Evolutionary conservation across 345 rosid species (phyloP).

Genomic region (Sisymbrium altissimum): DNA sequence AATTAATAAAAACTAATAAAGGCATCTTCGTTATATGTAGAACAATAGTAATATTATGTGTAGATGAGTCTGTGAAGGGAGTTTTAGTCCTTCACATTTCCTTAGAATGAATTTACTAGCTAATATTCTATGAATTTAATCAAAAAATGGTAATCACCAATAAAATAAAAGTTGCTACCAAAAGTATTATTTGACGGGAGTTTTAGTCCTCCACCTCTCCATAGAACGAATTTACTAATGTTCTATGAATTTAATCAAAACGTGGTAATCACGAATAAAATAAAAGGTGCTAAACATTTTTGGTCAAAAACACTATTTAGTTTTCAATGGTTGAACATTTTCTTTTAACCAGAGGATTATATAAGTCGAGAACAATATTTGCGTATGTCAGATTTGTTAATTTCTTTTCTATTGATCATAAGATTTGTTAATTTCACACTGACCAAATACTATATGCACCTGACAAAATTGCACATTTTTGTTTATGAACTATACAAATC

Average conservation of each 20-base stretch:
- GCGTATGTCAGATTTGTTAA: neutral
- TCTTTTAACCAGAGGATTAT: neutral
- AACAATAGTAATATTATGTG: neutral
- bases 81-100: neutral
- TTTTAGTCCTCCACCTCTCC: neutral
- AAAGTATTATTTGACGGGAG: neutral
- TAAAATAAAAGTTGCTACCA: neutral
- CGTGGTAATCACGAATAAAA: neutral
- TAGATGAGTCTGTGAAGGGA: neutral
- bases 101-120: too few relatives aligned
- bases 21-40: neutral
- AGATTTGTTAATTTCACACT: neutral
- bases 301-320: neutral
- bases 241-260: neutral
- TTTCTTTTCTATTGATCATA: too few relatives aligned
- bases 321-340: neutral
- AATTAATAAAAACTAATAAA: constrained; percentile 3
- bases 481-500: neutral
- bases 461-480: neutral
- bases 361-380: neutral
- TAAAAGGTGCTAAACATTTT: neutral
- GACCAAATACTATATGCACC: neutral
- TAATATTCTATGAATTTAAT: neutral
- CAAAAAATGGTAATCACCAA: neutral
- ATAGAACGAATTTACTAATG: too few relatives aligned